These are phyloP conservation scores for Glycine latifolia DNA, from an alignment of 306 rosid species.

Conservation along the genomic window DNA sequence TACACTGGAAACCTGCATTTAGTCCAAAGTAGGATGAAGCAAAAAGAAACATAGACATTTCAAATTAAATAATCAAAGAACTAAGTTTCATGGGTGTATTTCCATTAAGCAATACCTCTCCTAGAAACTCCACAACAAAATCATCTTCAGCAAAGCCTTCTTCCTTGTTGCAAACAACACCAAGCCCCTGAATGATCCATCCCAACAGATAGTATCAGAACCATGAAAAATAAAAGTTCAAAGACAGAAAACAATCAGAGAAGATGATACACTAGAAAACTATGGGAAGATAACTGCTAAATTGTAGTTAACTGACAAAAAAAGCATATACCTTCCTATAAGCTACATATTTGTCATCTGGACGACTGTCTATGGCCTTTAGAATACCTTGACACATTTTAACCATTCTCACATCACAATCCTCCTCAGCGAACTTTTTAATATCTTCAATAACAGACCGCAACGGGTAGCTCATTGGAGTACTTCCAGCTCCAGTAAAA, in stretches of 20 bases:
- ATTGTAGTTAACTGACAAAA: slow-evolving; percentile 22
- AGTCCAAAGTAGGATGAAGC: slow-evolving; percentile 24
- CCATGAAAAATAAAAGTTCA: slow-evolving; percentile 39
- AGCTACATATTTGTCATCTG: slow-evolving; percentile 94
- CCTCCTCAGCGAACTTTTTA: slow-evolving; percentile 66
- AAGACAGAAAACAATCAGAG: slow-evolving; percentile 13
- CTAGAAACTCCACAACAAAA: slow-evolving; percentile 96
- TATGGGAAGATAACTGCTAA: neutral
- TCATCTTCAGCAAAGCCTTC: slow-evolving; percentile 87
- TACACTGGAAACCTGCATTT: slow-evolving; percentile 16
- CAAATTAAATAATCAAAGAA: slow-evolving; percentile 30
- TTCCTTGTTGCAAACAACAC: slow-evolving; percentile 94
- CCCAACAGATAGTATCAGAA: slow-evolving; percentile 39
- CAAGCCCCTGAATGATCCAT: slow-evolving; percentile 81
- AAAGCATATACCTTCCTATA: slow-evolving; percentile 79
- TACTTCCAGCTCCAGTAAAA: slow-evolving; percentile 84
- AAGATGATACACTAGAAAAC: slow-evolving; percentile 19
- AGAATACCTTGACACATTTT: slow-evolving; percentile 82
- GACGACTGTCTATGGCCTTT: slow-evolving; percentile 82
- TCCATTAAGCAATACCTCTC: slow-evolving; percentile 76
- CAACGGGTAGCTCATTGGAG: slow-evolving; percentile 85
- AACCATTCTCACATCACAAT: slow-evolving; percentile 62
- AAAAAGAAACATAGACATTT: slow-evolving; percentile 4
- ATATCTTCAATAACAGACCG: slow-evolving; percentile 88
- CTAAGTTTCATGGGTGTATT: slow-evolving; percentile 12